These are phyloP conservation scores for Cetradonia linearis DNA, from an alignment of 495 filamentous ascomycete species.

Conservation along the genomic window DNA sequence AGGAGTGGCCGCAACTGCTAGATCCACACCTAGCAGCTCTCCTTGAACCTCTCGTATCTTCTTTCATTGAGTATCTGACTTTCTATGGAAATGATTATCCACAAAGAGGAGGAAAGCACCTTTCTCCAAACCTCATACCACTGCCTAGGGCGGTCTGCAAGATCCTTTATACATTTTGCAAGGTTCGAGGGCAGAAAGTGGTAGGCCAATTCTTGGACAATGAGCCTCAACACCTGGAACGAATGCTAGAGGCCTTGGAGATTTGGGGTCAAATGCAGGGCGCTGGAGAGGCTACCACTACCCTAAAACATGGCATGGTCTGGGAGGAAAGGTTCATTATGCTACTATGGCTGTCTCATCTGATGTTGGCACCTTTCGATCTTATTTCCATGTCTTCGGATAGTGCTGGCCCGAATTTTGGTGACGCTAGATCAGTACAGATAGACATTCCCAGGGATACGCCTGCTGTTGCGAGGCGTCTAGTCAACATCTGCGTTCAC, in stretches of 20 bases:
- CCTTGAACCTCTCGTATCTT: slow-evolving; percentile 59
- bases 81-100: slow-evolving; percentile 27
- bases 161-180: slow-evolving; percentile 84
- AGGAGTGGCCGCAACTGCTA: slow-evolving; percentile 93
- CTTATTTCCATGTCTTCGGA: slow-evolving; percentile 70
- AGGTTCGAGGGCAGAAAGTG: slow-evolving; percentile 86
- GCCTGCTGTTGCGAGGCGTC: slow-evolving; percentile 58
- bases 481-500: slow-evolving; percentile 58
- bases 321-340: slow-evolving; percentile 90
- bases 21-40: slow-evolving; percentile 72
- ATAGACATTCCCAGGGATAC: slow-evolving; percentile 35
- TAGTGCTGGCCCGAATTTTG: slow-evolving; percentile 29
- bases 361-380: slow-evolving; percentile 89
- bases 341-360: slow-evolving; percentile 85
- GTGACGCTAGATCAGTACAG: slow-evolving; percentile 23
- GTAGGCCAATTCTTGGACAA: slow-evolving; percentile 82
- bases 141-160: slow-evolving; percentile 61
- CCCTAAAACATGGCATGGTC: slow-evolving; percentile 33
- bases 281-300: slow-evolving; percentile 7
- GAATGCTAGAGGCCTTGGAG: slow-evolving; percentile 59
- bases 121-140: slow-evolving; percentile 36
- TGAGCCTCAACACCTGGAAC: slow-evolving; percentile 73
- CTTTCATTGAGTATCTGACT: slow-evolving; percentile 59
- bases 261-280: slow-evolving; percentile 32
- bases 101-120: slow-evolving; percentile 26